Percentiles rank a stretch among this genome's conserved stretches.
These are phyloP conservation scores for Talaromyces trachyspermus DNA, from an alignment of 495 filamentous ascomycete genomes.

Conservation along the genomic window DNA sequence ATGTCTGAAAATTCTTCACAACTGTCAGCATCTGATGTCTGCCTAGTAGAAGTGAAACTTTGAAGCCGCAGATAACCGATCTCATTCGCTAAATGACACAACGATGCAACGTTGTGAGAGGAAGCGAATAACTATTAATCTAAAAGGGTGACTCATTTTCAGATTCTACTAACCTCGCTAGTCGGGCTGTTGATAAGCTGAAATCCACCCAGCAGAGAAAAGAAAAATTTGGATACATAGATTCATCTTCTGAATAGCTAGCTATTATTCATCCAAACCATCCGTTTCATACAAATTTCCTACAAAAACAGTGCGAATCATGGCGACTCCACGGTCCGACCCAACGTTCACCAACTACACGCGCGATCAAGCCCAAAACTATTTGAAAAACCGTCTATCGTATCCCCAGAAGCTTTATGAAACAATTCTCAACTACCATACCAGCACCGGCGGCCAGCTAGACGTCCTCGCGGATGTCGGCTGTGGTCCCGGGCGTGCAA, in stretches of 20 bases:
- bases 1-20: not conserved
- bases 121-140: too few relatives aligned
- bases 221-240: too few relatives aligned
- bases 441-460: conserved; percentile 33
- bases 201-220: too few relatives aligned
- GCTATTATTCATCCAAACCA: not conserved
- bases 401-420: conserved; percentile 34
- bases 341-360: conserved; percentile 40
- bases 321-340: conserved; percentile 7
- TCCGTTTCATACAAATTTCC: not conserved
- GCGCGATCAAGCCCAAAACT: conserved; percentile 29
- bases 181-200: too few relatives aligned
- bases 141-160: too few relatives aligned
- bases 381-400: conserved; percentile 30
- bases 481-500: conserved; percentile 44
- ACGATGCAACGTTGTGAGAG: too few relatives aligned
- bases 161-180: too few relatives aligned
- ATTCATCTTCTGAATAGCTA: too few relatives aligned
- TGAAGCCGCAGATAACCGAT: too few relatives aligned
- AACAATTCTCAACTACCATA: conserved; percentile 37
- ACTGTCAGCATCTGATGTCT: too few relatives aligned
- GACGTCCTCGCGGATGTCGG: conserved; percentile 42
- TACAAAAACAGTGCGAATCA: not conserved
- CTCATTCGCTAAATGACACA: too few relatives aligned
- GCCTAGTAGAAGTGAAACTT: too few relatives aligned